These are phyloP conservation scores for Tylopilus plumbeoviolaceoides DNA, from an alignment of 768 basidiomycete species.

Conservation along the genomic window DNA sequence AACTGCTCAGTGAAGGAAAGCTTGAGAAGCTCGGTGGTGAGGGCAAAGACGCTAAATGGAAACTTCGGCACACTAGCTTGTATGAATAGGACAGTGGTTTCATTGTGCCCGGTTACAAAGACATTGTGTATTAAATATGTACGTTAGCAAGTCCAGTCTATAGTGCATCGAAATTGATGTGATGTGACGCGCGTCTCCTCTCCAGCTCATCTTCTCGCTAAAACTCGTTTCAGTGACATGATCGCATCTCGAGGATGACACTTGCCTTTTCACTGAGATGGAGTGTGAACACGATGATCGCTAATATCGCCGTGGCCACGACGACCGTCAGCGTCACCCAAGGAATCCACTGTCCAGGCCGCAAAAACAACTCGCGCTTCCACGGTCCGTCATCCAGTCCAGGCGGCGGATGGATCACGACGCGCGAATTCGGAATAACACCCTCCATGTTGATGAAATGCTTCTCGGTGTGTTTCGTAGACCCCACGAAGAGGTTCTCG, in stretches of 20 bases:
- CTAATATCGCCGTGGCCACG: slow-evolving; percentile 66
- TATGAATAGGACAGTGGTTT: neutral
- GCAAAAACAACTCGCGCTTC: slow-evolving; percentile 85
- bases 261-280: slow-evolving; percentile 91
- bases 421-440: slow-evolving; percentile 94
- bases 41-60: slow-evolving; percentile 50
- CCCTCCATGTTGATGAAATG: slow-evolving; percentile 95
- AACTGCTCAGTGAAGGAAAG: slow-evolving; percentile 61
- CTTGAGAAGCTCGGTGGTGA: slow-evolving; percentile 52
- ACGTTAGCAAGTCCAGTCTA: slow-evolving; percentile 32
- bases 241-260: neutral
- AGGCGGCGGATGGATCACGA: slow-evolving; percentile 84
- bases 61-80: slow-evolving; percentile 10
- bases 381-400: slow-evolving; percentile 53
- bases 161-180: slow-evolving; percentile 96
- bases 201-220: slow-evolving; percentile 95
- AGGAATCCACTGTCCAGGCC: slow-evolving; percentile 96
- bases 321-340: slow-evolving; percentile 92
- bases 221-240: slow-evolving; percentile 1
- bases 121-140: slow-evolving; percentile 14
- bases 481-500: slow-evolving; percentile 96
- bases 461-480: slow-evolving; percentile 64
- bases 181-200: slow-evolving; percentile 80
- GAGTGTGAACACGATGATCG: slow-evolving; percentile 77
- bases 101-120: neutral